Conservation (phyloP, 306 rosid species). For the Canavalia gladiata region DNA sequence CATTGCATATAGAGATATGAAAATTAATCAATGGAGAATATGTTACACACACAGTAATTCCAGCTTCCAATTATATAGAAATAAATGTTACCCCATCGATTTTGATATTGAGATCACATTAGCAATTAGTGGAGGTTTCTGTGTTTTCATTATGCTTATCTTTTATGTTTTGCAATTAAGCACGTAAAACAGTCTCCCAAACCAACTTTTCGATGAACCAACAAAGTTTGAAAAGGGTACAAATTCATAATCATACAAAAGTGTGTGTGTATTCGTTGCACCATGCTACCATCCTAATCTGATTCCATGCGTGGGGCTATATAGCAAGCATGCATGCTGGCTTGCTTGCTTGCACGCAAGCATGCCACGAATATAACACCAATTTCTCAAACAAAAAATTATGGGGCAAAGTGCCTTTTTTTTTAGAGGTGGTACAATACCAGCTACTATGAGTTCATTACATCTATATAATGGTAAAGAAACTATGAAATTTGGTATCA, state of each 20-base stretch:
- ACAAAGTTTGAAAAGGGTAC: constrained; percentile 37
- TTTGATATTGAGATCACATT: constrained; percentile 14
- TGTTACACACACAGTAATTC: background rate
- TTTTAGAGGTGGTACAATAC: constrained; percentile 33
- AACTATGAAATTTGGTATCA: constrained; percentile 31
- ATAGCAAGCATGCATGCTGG: constrained; percentile 48
- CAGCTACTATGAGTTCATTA: constrained; percentile 44
- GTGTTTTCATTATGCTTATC: constrained; percentile 39
- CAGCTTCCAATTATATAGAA: background rate
- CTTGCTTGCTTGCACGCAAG: constrained; percentile 48
- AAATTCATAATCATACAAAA: background rate
- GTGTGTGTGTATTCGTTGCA: no score
- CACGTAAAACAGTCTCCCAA: background rate
- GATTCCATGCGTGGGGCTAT: constrained; percentile 51
- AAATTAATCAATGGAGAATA: background rate
- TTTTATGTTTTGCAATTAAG: constrained; percentile 18
- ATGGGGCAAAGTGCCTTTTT: constrained; percentile 42
- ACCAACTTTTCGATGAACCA: constrained; percentile 40
- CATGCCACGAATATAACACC: constrained; percentile 45
- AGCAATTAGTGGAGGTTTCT: constrained; percentile 23
- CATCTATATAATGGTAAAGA: constrained; percentile 28
- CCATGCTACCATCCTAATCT: constrained; percentile 31
- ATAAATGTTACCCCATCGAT: constrained; percentile 2
- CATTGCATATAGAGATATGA: background rate
- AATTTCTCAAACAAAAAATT: constrained; percentile 40